Conservation (phyloP, 2,329 filamentous ascomycete genomes). For the Monilinia aucupariae region DNA sequence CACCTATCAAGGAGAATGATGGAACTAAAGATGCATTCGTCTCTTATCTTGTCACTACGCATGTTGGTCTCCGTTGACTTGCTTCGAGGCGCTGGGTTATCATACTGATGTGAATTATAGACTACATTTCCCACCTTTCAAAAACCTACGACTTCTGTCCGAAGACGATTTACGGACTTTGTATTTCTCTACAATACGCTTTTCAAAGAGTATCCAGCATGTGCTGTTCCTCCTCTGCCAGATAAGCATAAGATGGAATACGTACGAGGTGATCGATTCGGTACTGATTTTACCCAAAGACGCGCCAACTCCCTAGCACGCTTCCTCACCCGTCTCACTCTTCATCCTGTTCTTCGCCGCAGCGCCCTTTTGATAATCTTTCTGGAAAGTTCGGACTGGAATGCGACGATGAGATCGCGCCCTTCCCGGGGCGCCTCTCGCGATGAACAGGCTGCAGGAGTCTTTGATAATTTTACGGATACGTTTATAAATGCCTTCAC, state of each 20-base stretch:
- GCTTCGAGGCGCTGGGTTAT: slow-evolving; percentile 4
- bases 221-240: slow-evolving; percentile 87
- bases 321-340: slow-evolving; percentile 77
- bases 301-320: slow-evolving; percentile 86
- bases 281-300: slow-evolving; percentile 82
- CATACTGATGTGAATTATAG: slow-evolving; percentile 43
- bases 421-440: slow-evolving; percentile 60
- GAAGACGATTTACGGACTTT: slow-evolving; percentile 95
- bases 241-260: slow-evolving; percentile 99
- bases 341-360: slow-evolving; percentile 84
- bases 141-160: slow-evolving; percentile 69
- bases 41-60: slow-evolving; percentile 88
- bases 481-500: slow-evolving; percentile 96
- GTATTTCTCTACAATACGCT: slow-evolving; percentile 93
- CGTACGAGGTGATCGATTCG: slow-evolving; percentile 92
- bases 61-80: slow-evolving; percentile 49
- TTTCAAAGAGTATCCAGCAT: slow-evolving; percentile 79
- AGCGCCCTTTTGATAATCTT: slow-evolving; percentile 81
- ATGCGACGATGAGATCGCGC: slow-evolving; percentile 83
- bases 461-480: slow-evolving; percentile 93
- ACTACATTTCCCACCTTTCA: slow-evolving; percentile 94
- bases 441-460: slow-evolving; percentile 52
- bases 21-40: slow-evolving; percentile 96
- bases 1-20: slow-evolving; percentile 90
- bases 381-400: slow-evolving; percentile 92